Base-by-base conservation (phyloP, 306 rosid species). In the Hippophae tibetana region DNA sequence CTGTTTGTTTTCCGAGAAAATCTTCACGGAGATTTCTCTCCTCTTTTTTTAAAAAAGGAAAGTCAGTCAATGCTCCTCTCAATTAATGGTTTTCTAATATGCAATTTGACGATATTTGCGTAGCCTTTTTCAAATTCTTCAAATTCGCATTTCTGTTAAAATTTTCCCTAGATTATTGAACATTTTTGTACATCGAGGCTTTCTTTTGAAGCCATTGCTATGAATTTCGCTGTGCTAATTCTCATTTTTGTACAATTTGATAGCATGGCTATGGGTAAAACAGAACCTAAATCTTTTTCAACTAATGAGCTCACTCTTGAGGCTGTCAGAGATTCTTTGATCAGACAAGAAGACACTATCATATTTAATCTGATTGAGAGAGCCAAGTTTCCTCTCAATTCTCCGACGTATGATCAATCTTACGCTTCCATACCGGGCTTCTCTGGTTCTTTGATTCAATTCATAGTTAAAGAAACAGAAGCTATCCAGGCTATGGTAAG, bases 341-440 rank as follows among this genome's bases (percentile, higher is more conserved):
- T 78, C 43, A 80, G 81, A 61, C 89, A 86, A 79, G 99, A 93
- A 71, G 95, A 93, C 64, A 78, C 83, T 9, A 88, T 93, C 13
- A 27, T 93, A 38, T 88, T 69, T 65, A 70, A 76, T 66, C 79
- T 93, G 60, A 78, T 93, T 10, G 84, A 93, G 59, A 77, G 99
- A 69, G 90, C 97, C 0, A 81, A 65, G 57, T 86, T 80, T 44
- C 88, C 90, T 9, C 9, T 63, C 27, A 93, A 93, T 70, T 63
- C 81, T 42, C 76, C 65, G 3, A 48, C 83, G 25, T 93, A 93
- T 60, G 50, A 72, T 10, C 18, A 70, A 38, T 61, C 75, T 7
- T 61, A 58, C 42, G 7, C 66, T 46, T 10, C 61, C 56, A 52
- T 69, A 57, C 49, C 62, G 0, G 79, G 63, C 2, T 79, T 68